These are phyloP conservation scores for Cryptococcus neoformans DNA, from an alignment of 1,284 basidiomycete genomes.

Conservation along the genomic window DNA sequence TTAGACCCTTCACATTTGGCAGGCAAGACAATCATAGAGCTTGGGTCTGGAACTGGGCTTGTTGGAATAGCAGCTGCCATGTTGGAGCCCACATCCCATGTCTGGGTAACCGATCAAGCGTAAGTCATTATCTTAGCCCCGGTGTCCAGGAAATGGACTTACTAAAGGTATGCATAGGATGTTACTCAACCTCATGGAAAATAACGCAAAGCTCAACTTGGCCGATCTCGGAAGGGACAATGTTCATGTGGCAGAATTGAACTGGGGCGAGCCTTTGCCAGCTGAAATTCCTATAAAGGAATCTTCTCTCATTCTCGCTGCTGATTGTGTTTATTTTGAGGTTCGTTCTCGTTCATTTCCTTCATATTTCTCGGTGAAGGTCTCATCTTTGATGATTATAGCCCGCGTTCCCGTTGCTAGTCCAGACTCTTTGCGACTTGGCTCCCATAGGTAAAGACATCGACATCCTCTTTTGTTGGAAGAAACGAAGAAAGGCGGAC, in stretches of 20 bases:
- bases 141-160: neutral
- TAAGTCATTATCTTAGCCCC: slow-evolving; percentile 51
- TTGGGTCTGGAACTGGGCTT: slow-evolving; percentile 82
- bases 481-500: slow-evolving; percentile 92
- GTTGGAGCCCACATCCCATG: slow-evolving; percentile 57
- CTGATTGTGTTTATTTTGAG: slow-evolving; percentile 95
- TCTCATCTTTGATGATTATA: slow-evolving; percentile 6
- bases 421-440: slow-evolving; percentile 71
- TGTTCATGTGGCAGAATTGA: slow-evolving; percentile 65
- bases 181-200: slow-evolving; percentile 68
- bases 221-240: slow-evolving; percentile 26
- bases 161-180: no score
- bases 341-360: slow-evolving; percentile 24
- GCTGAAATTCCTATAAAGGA: slow-evolving; percentile 28
- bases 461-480: slow-evolving; percentile 85
- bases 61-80: slow-evolving; percentile 78
- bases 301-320: slow-evolving; percentile 71
- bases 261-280: slow-evolving; percentile 57
- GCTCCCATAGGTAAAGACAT: slow-evolving; percentile 52
- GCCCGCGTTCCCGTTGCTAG: slow-evolving; percentile 85
- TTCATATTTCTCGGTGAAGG: neutral
- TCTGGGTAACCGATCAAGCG: slow-evolving; percentile 87
- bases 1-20: slow-evolving; percentile 52
- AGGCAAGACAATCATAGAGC: slow-evolving; percentile 66
- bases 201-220: slow-evolving; percentile 65